Base-by-base conservation (phyloP, 257 asterid genomes). In the Penstemon barbatus region DNA sequence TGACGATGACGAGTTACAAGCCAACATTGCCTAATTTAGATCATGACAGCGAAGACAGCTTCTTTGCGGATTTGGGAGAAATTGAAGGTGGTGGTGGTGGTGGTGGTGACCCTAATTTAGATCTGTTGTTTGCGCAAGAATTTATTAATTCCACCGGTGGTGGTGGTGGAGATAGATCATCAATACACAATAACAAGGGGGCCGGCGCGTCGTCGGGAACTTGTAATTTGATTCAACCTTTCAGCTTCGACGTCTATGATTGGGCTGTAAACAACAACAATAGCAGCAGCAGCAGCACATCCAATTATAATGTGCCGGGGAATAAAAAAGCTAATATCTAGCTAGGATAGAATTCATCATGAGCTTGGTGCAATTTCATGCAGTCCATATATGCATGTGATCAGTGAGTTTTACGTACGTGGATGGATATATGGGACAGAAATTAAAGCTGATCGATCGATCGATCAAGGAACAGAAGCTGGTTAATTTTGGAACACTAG, bases 41-140 rank as follows among this genome's bases (percentile, higher is more conserved):
- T 49, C 83, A n/a, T 70, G 66, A 25, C 77, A 75, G 0, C 4
- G 95, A 85, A 40, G 97, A 90, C 57, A 80, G 66, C 61, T 90
- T 90, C 85, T 90, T 89, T 71, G 96, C 96, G 0, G 96, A 83
- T 13, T 74, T 90, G 44, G 93, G 88, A 5, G 97, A 88, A 66
- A 77, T 90, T 43, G 96, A 88, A 67, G 76, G 82, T 0, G 92
- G 81, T 57, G 76, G 82, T 0, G 92, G 82, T 0, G 92, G n/a
- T n/a, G 76, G 82, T 0, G 92, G 82, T 0, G 92, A 82, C 60
- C 81, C 97, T 25, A 25, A 25, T 13, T 70, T 90, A 42, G 81
- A 83, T 50, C 71, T 87, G 18, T 71, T 89, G 70, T 83, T 89
- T 53, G 61, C 84, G 40, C 82, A 77, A 59, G 89, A 83, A 2